Evolutionary conservation across 129 eudicot species (phyloP), one percentile per base, ranked within the genome.

Genomic region (Pseudognaphalium luteoalbum): DNA sequence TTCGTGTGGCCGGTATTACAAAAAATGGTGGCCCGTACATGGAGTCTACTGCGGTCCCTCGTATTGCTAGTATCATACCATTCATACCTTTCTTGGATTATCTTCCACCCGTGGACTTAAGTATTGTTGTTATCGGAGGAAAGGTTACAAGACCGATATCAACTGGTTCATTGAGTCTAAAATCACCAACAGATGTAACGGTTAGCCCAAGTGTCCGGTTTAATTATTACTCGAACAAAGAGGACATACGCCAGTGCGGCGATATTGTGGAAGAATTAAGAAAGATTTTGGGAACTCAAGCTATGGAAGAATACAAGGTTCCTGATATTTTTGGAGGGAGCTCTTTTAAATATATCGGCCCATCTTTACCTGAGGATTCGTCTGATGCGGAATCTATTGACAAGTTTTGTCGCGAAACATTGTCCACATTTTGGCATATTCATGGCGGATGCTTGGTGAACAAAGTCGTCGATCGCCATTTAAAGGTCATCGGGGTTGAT

Each of bases 381-480:
- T 63, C 68, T 15, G 41, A 63, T 63, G 19, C 11, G 68, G 68
- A 29, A n/a, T 15, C 68, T 2, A 29, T 63, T 6, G 10, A 28
- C 8, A 63, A 20, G 0, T 63, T 30, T 33, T 63, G 68, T 63
- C 68, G 68, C 3, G 41, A 30, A 63, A 63, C 68, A 5, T 29
- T 30, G 68, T 30, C 39, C 41, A 29, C 68, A 63, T 32, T 35
- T 22, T 77, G 66, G 65, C 81, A 77, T 68, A 52, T 34, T 14
- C 74, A 67, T 68, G 81, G 81, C 10, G 81, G 81, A 77, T 68
- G 75, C 28, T 66, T 68, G 37, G 81, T 68, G 39, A 56, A 68
- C 5, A 77, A 77, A 56, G 81, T 77, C 19, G 81, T 77, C 3
- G 81, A 77, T 68, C 17, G 68, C 20, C 19, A 77, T 33, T 67